A percentile compares a stretch with the other conserved stretches of the same genome.
Evolutionary conservation across 106 monocot genomes (phyloP).

Genomic region (Chionographis japonica): DNA sequence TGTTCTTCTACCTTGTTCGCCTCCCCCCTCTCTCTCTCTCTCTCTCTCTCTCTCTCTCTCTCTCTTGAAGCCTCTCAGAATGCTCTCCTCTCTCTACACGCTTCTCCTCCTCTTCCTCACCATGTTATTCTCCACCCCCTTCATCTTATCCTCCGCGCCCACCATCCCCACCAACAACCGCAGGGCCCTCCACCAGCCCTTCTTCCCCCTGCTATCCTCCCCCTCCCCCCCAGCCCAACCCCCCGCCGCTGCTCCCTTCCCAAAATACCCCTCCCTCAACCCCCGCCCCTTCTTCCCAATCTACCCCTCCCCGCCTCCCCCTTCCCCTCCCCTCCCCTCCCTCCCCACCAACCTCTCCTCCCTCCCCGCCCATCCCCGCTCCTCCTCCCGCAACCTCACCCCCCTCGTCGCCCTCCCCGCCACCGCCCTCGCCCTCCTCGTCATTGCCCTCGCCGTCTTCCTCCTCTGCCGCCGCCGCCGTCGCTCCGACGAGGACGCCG

Average conservation of each 20-base stretch:
- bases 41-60: slow-evolving; percentile 4
- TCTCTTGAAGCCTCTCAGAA: background rate
- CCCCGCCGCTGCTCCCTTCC: slow-evolving; percentile 2
- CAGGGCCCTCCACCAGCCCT: slow-evolving; percentile 19
- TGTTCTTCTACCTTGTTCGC: background rate
- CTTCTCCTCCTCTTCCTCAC: background rate
- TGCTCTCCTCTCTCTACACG: background rate
- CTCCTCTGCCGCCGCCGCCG: slow-evolving; percentile 6
- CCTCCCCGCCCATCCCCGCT: slow-evolving; percentile 14
- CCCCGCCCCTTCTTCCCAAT: slow-evolving; percentile 15
- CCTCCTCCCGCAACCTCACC: background rate
- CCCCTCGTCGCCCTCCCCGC: background rate
- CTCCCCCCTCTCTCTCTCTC: background rate
- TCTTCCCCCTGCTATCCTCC: slow-evolving; percentile 14
- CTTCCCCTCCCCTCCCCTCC: slow-evolving; percentile 1
- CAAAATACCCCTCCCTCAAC: slow-evolving; percentile 8
- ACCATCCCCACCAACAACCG: background rate
- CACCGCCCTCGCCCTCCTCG: slow-evolving; percentile 4
- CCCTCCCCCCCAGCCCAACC: slow-evolving; percentile 4
- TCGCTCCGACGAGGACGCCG: background rate
- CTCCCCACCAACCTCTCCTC: slow-evolving; percentile 17
- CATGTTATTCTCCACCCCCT: background rate
- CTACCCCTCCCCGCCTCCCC: slow-evolving; percentile 25
- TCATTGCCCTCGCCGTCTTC: slow-evolving; percentile 4
- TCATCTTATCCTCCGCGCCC: background rate